Evolutionary conservation across 2,329 filamentous ascomycete genomes (phyloP).

Genomic region (Fusarium graminum): DNA sequence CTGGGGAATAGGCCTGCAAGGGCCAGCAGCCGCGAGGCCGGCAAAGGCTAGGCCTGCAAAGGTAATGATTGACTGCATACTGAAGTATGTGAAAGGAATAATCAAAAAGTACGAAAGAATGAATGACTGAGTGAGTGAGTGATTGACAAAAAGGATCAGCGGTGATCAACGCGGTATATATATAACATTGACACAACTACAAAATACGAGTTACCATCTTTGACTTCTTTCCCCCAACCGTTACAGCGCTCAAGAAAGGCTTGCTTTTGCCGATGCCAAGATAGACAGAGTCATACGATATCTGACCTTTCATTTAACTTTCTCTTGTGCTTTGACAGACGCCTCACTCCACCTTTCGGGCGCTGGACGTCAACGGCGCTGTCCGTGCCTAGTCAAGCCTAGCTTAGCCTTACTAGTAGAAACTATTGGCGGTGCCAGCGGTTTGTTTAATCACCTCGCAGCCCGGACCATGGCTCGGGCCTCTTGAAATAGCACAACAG

Average conservation of each 20-base stretch:
- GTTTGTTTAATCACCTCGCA: neutral
- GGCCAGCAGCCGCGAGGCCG: constrained; percentile 2
- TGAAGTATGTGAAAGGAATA: neutral
- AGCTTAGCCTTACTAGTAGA: neutral
- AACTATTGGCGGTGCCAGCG: neutral
- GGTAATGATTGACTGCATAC: constrained; percentile 11
- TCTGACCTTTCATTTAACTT: neutral
- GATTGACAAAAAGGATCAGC: neutral
- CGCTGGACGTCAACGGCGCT: neutral
- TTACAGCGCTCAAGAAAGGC: neutral
- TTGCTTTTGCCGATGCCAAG: neutral
- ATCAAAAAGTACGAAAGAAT: neutral
- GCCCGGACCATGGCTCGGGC: neutral
- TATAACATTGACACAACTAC: no score
- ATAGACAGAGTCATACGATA: neutral
- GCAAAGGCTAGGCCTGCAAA: constrained; percentile 11
- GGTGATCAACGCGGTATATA: neutral
- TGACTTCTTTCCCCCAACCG: neutral
- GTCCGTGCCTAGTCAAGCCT: neutral
- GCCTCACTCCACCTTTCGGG: no score
- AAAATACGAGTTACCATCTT: neutral
- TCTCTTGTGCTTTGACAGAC: neutral
- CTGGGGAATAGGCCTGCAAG: constrained; percentile 1
- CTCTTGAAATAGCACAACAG: neutral
- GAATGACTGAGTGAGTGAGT: neutral